Percentiles rank a stretch among this genome's conserved stretches.
phyloP scores from a whole-genome alignment of 2,329 filamentous ascomycete species.

The Hypoxylon sp. region DNA sequence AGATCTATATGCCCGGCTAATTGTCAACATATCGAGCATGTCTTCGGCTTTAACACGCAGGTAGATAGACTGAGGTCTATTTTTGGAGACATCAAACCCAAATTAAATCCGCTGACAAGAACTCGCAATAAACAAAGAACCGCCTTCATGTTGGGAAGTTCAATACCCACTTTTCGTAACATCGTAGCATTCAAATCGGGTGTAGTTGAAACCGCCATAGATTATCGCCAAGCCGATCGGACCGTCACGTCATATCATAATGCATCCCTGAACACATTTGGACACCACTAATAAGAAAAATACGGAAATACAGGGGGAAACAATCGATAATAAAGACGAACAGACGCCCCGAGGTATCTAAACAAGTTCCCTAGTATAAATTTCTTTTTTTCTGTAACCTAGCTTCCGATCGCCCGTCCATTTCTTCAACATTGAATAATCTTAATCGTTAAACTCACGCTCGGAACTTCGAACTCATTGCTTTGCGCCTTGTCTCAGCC shows the following conservation, averaged over 20 bases:
- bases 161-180: background rate
- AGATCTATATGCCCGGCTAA: too few relatives aligned
- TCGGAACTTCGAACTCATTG: background rate
- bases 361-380: background rate
- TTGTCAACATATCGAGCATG: too few relatives aligned
- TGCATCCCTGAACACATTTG: background rate
- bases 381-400: background rate
- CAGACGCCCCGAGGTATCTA: slow-evolving; percentile 20
- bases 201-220: background rate
- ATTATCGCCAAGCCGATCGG: slow-evolving; percentile 3
- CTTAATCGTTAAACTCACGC: background rate
- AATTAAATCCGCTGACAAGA: background rate
- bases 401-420: background rate
- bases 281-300: background rate
- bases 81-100: too few relatives aligned
- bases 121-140: background rate
- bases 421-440: slow-evolving; percentile 5
- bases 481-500: background rate
- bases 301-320: background rate
- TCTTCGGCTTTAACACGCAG: too few relatives aligned
- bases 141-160: too few relatives aligned
- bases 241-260: background rate
- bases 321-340: slow-evolving; percentile 2
- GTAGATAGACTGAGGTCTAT: too few relatives aligned
- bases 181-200: background rate